phyloP scores from a whole-genome alignment of 257 asterid genomes.

The Hygrophila difformis region DNA sequence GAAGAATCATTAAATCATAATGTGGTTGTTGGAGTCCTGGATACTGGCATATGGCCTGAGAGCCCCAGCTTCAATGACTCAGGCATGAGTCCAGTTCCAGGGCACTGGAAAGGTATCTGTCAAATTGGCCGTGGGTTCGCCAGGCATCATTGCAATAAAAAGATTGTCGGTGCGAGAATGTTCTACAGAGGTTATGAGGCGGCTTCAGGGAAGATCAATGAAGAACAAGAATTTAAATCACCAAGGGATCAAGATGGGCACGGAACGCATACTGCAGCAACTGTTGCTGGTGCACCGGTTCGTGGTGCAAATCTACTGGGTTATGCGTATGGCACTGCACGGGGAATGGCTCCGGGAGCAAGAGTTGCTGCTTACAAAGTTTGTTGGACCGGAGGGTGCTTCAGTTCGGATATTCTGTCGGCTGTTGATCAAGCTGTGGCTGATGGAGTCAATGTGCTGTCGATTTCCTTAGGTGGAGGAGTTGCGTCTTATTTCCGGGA shows the following conservation, averaged over 20 bases:
- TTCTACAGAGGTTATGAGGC: slow-evolving; percentile 78
- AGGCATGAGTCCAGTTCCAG: slow-evolving; percentile 44
- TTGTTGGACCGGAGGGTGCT: slow-evolving; percentile 92
- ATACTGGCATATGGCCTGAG: slow-evolving; percentile 96
- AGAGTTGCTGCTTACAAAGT: slow-evolving; percentile 83
- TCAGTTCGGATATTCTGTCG: slow-evolving; percentile 81
- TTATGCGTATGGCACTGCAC: slow-evolving; percentile 74
- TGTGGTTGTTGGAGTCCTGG: slow-evolving; percentile 75
- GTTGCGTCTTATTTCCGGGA: slow-evolving; percentile 66
- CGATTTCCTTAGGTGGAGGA: slow-evolving; percentile 90
- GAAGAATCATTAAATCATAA: slow-evolving; percentile 26
- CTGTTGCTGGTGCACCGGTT: slow-evolving; percentile 59
- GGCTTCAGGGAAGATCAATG: slow-evolving; percentile 68
- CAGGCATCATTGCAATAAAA: slow-evolving; percentile 51
- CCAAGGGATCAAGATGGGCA: slow-evolving; percentile 94
- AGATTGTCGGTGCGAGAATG: slow-evolving; percentile 76
- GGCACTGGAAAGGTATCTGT: slow-evolving; percentile 67
- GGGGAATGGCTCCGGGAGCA: slow-evolving; percentile 90
- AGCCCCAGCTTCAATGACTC: slow-evolving; percentile 84
- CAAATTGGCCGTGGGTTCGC: slow-evolving; percentile 63
- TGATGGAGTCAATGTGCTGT: slow-evolving; percentile 71
- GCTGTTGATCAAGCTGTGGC: slow-evolving; percentile 92
- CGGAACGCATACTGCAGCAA: slow-evolving; percentile 90
- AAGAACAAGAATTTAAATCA: slow-evolving; percentile 54
- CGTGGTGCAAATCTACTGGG: slow-evolving; percentile 71